Evolutionary conservation across 2,329 filamentous ascomycete genomes (phyloP), one percentile per base, ranked within the genome.

Genomic region (Dryadomyces sulphureus): DNA sequence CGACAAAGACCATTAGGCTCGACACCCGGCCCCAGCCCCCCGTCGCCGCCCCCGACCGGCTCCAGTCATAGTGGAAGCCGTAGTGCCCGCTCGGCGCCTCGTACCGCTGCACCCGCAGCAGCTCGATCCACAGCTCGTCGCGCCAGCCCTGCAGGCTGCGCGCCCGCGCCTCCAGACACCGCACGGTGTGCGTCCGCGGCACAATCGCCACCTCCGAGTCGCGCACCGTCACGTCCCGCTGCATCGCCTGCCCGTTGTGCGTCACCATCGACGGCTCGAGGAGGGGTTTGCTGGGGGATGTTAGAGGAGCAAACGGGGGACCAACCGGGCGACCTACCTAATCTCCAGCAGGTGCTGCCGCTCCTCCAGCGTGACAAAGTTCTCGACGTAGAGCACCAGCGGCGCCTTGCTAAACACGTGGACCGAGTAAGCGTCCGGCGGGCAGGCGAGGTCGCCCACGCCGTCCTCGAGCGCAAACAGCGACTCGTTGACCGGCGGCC

Each of bases 21-120:
- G 69, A 70, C 38, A 72, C 68, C 9, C 72, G 61, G 1, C 66
- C 68, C 67, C 67, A 70, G 2, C 68, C 67, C 4, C 59, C 59
- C 1, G 53, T 53, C 1, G 50, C 48, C 1, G 50, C 46, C 41
- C 60, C 64, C 2, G 57, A 60, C 17, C 44, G 50, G 48, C 64
- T 69, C 69, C 69, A 75, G 60, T 75, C 72, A 50, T 69, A 74
- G 56, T 75, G 72, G 49, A 73, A 69, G 38, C 58, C 59, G 55
- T 75, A 75, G 56, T 73, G 70, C 1, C 70, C 69, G 5, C 60
- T 63, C 1, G 62, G 56, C 16, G 52, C 52, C 7, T 50, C 50
- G 52, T 75, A 75, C 24, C 66, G 63, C 59, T 75, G 72, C 21
- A 69, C 69, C 30, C 72, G 65, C 43, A 74, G 60, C 4, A 69